Evolutionary conservation across 352 stramenopile species (phyloP).

Genomic region (Globisporangium uncinulatum): DNA sequence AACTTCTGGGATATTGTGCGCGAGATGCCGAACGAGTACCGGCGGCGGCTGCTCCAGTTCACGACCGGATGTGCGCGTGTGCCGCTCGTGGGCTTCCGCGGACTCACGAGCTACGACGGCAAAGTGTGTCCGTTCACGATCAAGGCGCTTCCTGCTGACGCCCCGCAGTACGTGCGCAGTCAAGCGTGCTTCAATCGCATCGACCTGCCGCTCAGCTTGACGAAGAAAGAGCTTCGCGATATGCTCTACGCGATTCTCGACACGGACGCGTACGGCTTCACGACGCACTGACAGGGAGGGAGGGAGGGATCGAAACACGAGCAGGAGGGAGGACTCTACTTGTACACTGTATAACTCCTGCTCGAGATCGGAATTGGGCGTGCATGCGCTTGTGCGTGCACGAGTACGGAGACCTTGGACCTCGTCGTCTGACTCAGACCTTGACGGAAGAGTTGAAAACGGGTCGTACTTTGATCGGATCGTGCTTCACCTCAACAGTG

Average conservation of each 20-base stretch:
- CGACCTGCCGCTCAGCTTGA: slow-evolving; percentile 89
- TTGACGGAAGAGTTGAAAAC: no score
- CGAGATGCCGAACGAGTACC: slow-evolving; percentile 77
- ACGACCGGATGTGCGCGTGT: slow-evolving; percentile 76
- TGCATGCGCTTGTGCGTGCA: no score
- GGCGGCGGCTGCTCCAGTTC: slow-evolving; percentile 70
- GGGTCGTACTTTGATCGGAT: slow-evolving; percentile 7
- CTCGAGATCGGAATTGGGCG: no score
- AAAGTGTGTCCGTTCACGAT: slow-evolving; percentile 72
- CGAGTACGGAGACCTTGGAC: no score
- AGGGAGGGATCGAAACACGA: background rate
- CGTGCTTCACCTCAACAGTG: slow-evolving; percentile 14
- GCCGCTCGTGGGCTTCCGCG: slow-evolving; percentile 62
- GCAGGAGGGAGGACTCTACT: background rate
- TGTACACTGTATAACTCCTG: background rate
- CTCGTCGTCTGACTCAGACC: no score
- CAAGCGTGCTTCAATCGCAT: slow-evolving; percentile 87
- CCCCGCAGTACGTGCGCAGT: slow-evolving; percentile 59
- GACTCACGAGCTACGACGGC: slow-evolving; percentile 79
- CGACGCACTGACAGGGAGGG: slow-evolving; percentile 27
- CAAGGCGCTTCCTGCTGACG: slow-evolving; percentile 37
- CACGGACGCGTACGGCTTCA: slow-evolving; percentile 67
- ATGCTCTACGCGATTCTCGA: slow-evolving; percentile 60
- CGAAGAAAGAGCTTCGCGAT: slow-evolving; percentile 75
- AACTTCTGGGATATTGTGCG: slow-evolving; percentile 85